Percentiles rank a stretch among this genome's conserved stretches.
These are phyloP conservation scores for Boletus pseudo-olivaceus DNA, from an alignment of 768 basidiomycete genomes.

Conservation along the genomic window DNA sequence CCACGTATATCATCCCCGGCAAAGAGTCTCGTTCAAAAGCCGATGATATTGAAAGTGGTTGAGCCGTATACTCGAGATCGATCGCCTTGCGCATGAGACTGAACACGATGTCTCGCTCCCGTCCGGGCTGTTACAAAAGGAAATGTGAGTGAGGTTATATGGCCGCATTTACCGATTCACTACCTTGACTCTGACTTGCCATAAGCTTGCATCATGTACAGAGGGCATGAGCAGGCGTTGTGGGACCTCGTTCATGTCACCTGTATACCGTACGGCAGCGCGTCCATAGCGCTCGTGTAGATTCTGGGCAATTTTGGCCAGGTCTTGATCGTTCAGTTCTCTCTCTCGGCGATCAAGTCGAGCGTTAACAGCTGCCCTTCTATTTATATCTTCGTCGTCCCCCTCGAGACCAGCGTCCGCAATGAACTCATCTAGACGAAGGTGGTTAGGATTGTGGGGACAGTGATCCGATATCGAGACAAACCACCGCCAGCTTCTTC, in stretches of 20 bases:
- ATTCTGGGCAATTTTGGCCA: slow-evolving; percentile 80
- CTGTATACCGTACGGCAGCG: slow-evolving; percentile 71
- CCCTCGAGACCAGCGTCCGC: slow-evolving; percentile 58
- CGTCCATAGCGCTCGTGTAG: slow-evolving; percentile 75
- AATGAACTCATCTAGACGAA: slow-evolving; percentile 62
- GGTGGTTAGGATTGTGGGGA: slow-evolving; percentile 10
- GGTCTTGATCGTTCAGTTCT: slow-evolving; percentile 72
- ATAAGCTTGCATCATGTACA: slow-evolving; percentile 91
- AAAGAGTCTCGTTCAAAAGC: slow-evolving; percentile 96
- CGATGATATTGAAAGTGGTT: slow-evolving; percentile 82
- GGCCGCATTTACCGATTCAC: slow-evolving; percentile 11
- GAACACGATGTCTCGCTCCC: slow-evolving; percentile 90
- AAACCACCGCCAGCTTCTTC: slow-evolving; percentile 63
- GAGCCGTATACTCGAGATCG: slow-evolving; percentile 72
- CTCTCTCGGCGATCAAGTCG: slow-evolving; percentile 68
- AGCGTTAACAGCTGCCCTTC: slow-evolving; percentile 58
- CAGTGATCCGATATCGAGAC: slow-evolving; percentile 12
- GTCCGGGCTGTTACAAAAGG: slow-evolving; percentile 59
- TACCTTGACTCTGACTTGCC: slow-evolving; percentile 94
- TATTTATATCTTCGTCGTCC: slow-evolving; percentile 55
- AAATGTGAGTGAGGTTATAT: background rate
- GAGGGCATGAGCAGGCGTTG: slow-evolving; percentile 95
- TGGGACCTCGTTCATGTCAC: slow-evolving; percentile 91
- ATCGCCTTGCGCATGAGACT: slow-evolving; percentile 93
- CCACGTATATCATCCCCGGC: slow-evolving; percentile 94